Evolutionary conservation across 495 filamentous ascomycete genomes (phyloP), one percentile per base, ranked within the genome.

Genomic region (Immersiella caudata): DNA sequence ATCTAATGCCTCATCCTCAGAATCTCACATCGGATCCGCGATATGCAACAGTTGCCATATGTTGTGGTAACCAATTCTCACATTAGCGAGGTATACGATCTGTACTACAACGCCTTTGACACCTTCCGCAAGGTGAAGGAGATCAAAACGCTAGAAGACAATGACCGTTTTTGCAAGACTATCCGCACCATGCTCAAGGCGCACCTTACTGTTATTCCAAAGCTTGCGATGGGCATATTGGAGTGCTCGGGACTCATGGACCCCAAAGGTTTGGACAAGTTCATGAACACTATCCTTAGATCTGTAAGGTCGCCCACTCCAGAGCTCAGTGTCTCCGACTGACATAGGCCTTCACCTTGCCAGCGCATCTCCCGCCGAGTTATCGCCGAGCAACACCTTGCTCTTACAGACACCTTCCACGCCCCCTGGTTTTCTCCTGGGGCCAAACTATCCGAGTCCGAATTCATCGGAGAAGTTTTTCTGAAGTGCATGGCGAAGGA

Each of bases 21-120:
- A 66, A 85, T 97, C 65, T 91, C 94, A 26, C 96, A 99, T 73
- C 90, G 95, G 18, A 89, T 99, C 60, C 92, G 96, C 55, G 94
- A 99, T 74, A 98, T 99, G 85, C 96, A 99, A 80, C 93, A 90
- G 64, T 82, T 99, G 52, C 95, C 95, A 21, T 99, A 97, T 73
- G 93, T 96, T 14, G 94, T 97, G 35, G 91, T 98, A 20, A 93
- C 93, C n/a, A 99, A 99, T 73, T 87, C 88, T 12, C 91, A 98
- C 74, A 89, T 99, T 64, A 93, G 90, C 67, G 88, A 94, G 66
- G 96, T 98, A 16, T 98, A 98, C 80, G 94, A 98, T 74, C 83
- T 97, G 6, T 99, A 99, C 81, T 96, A 97, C 79, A 88, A 88
- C 69, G 95, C 95, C 22, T 99, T 99, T 70, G 96, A 99, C 70